A percentile compares a stretch with the other conserved stretches of the same genome.
phyloP scores from a whole-genome alignment of 106 monocot species.

The Dendrobium catenatum region DNA sequence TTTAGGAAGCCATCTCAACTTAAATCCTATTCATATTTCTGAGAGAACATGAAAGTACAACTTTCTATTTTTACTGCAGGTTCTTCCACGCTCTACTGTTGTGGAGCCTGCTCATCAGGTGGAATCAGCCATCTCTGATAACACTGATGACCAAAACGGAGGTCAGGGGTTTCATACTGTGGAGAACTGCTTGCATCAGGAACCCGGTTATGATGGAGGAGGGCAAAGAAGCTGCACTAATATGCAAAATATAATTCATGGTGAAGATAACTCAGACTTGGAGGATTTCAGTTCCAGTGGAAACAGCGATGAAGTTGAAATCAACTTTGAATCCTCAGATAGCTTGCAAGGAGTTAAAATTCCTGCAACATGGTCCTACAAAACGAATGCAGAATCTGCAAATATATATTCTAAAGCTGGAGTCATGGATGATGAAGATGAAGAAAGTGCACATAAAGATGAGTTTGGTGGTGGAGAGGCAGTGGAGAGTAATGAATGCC shows the following conservation, averaged over 20 bases:
- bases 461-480: conserved; percentile 28
- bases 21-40: too few species aligned
- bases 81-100: neutral
- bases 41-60: too few species aligned
- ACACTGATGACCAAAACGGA: neutral
- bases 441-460: conserved; percentile 24
- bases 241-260: neutral
- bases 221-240: too few species aligned
- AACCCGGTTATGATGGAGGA: too few species aligned
- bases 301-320: neutral
- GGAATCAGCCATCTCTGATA: too few species aligned
- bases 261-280: neutral
- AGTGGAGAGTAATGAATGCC: conserved; percentile 16
- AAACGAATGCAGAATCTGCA: neutral
- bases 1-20: too few species aligned
- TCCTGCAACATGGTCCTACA: neutral
- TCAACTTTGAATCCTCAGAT: neutral
- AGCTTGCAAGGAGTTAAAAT: conserved; percentile 13
- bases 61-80: neutral
- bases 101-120: neutral
- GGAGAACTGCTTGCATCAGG: neutral
- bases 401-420: conserved; percentile 42
- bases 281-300: neutral
- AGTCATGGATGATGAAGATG: conserved; percentile 36
- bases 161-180: too few species aligned